Evolutionary conservation across 2,329 filamentous ascomycete genomes (phyloP).

Genomic region (Tolypocladium tundrense): DNA sequence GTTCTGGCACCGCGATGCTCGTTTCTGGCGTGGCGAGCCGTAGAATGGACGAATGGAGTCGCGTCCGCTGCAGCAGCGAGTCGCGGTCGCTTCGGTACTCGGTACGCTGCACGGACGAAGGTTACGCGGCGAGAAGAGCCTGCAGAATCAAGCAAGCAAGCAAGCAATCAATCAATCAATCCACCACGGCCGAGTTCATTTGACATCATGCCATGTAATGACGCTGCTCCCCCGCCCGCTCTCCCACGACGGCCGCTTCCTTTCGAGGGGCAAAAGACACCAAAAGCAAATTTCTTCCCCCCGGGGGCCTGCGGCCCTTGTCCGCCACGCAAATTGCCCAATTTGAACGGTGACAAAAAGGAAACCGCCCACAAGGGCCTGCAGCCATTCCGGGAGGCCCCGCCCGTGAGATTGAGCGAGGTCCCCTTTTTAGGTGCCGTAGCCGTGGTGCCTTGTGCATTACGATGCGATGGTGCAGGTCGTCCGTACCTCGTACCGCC

Average conservation of each 20-base stretch:
- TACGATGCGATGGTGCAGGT: background rate
- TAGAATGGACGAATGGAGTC: background rate
- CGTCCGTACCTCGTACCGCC: background rate
- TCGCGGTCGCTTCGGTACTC: background rate
- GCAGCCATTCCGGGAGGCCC: slow-evolving; percentile 5
- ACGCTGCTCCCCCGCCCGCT: background rate
- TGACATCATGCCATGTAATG: background rate
- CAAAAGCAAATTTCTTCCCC: slow-evolving; percentile 2
- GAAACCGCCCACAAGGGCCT: background rate
- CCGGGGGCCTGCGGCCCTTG: background rate
- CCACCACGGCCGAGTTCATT: background rate
- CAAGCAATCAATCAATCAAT: background rate
- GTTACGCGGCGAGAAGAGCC: background rate
- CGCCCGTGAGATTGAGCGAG: slow-evolving; percentile 7
- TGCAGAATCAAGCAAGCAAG: background rate
- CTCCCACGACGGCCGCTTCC: background rate
- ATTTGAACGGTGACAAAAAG: slow-evolving; percentile 9
- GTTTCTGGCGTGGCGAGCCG: background rate
- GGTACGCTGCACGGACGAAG: too few species aligned
- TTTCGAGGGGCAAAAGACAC: background rate
- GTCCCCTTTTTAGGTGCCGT: slow-evolving; percentile 2
- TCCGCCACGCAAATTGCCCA: slow-evolving; percentile 13
- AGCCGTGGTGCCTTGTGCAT: background rate
- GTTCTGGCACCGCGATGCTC: background rate
- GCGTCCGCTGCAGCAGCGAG: background rate